Evolutionary conservation across 345 rosid genomes (phyloP).

Genomic region (Populus nigra): DNA sequence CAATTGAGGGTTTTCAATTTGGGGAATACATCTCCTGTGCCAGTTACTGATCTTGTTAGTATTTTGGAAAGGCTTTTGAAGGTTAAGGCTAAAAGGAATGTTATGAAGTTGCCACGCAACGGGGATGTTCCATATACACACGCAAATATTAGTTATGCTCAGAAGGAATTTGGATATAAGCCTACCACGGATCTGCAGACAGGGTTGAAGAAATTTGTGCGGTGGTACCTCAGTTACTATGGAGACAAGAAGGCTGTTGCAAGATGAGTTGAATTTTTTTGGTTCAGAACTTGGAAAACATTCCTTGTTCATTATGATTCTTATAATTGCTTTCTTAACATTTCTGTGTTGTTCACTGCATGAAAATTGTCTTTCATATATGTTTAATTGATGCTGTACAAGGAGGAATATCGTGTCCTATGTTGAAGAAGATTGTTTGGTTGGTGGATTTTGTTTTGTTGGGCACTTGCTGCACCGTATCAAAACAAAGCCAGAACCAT

Average conservation of each 20-base stretch:
- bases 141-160: slow-evolving; percentile 84
- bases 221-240: slow-evolving; percentile 83
- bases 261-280: slow-evolving; percentile 31
- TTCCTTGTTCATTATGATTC: slow-evolving; percentile 43
- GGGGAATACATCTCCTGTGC: slow-evolving; percentile 94
- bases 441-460: slow-evolving; percentile 35
- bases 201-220: slow-evolving; percentile 85
- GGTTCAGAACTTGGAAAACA: slow-evolving; percentile 28
- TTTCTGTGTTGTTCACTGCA: slow-evolving; percentile 35
- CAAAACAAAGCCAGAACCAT: slow-evolving; percentile 26
- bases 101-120: slow-evolving; percentile 81
- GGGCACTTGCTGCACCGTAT: slow-evolving; percentile 27
- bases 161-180: slow-evolving; percentile 74
- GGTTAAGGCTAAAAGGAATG: slow-evolving; percentile 74
- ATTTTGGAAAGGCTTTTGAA: slow-evolving; percentile 83
- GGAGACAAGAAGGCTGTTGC: slow-evolving; percentile 53
- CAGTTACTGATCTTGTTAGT: slow-evolving; percentile 72
- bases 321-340: slow-evolving; percentile 42
- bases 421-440: slow-evolving; percentile 36
- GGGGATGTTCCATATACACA: slow-evolving; percentile 93
- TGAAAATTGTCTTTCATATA: slow-evolving; percentile 28
- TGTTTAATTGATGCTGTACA: slow-evolving; percentile 33
- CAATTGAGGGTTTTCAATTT: slow-evolving; percentile 83
- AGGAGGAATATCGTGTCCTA: slow-evolving; percentile 25
- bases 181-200: slow-evolving; percentile 84